Percentiles rank a stretch among this genome's conserved stretches.
Conservation (phyloP, 1,284 basidiomycete genomes). For the Ustilago esculenta region DNA sequence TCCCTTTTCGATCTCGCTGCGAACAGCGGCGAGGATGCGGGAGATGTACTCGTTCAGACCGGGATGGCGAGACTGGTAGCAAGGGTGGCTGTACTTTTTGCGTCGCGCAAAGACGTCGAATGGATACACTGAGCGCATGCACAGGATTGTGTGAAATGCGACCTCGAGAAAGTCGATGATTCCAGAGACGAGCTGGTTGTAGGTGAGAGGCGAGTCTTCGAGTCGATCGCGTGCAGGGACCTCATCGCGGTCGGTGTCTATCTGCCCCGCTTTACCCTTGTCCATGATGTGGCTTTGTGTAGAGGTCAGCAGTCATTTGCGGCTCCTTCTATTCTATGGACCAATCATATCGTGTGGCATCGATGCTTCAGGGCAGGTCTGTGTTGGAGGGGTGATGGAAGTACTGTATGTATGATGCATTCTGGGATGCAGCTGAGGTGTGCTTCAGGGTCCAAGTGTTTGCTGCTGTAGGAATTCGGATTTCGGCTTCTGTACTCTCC, state of each 20-base stretch:
- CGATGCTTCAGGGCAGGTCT: too few species aligned
- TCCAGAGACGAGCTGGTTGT: conserved; percentile 45
- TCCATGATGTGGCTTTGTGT: conserved; percentile 24
- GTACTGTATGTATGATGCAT: too few species aligned
- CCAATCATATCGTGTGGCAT: too few species aligned
- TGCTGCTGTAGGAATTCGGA: conserved; percentile 2
- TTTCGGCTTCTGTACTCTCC: conserved; percentile 8
- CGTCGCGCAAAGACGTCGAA: conserved; percentile 83
- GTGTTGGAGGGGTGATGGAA: too few species aligned
- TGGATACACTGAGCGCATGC: conserved; percentile 88
- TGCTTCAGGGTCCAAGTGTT: conserved; percentile 28
- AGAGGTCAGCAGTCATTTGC: not conserved
- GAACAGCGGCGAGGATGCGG: conserved; percentile 78
- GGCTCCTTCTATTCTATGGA: not conserved
- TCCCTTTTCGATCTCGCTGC: conserved; percentile 74
- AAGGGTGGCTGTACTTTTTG: conserved; percentile 86
- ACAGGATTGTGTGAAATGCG: conserved; percentile 88
- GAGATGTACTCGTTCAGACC: conserved; percentile 86
- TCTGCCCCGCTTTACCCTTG: conserved; percentile 39
- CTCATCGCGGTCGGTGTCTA: conserved; percentile 10
- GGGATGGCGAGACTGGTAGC: conserved; percentile 90
- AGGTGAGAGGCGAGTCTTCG: conserved; percentile 44
- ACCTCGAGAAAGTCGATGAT: conserved; percentile 75
- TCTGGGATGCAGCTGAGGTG: too few species aligned
- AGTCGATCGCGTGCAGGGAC: conserved; percentile 26